Evolutionary conservation across 371 early-diverging fungal genomes (phyloP), one percentile per base, ranked within the genome.

Genomic region (Mortierella sp.): DNA sequence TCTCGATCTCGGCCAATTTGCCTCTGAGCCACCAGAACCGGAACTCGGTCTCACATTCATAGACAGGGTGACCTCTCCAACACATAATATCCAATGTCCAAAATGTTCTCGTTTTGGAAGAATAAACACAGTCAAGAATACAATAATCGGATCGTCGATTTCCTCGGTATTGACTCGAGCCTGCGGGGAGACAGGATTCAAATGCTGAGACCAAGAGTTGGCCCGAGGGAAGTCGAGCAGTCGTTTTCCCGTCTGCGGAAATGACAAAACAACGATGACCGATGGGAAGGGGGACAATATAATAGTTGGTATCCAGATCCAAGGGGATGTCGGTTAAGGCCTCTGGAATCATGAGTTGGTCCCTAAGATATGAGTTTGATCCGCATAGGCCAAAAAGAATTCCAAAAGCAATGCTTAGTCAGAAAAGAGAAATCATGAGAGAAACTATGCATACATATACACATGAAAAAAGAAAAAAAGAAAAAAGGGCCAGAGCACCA

Each of bases 21-120:
- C 88, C 84, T 45, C 85, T 80, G 7, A 89, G 69, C 90, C 90
- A 90, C 80, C 86, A 90, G 58, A 87, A 87, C 81, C 89, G 79
- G 62, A 90, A 90, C 45, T 85, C 85, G 0, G 89, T 88, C 66
- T 90, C 90, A 62, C 90, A 90, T 59, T 90, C 87, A 57, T 84
- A 84, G 0, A 88, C 84, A n/a, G 89, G 80, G 48, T 89, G 86
- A 0, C 88, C 89, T 53, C 86, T 83, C 90, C 90, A 90, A 53
- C 88, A 88, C 88, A 90, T 85, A 19, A 89, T 80, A 66, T 90
- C 90, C 29, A 90, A 53, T 1, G 89, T 85, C 73, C 89, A 89
- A 63, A 85, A 90, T 15, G 87, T 88, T 80, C 85, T 82, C 18
- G 85, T 82, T 7, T 74, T 70, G 2, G 85, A 80, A 66, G 89